Evolutionary conservation across 495 filamentous ascomycete species (phyloP), one percentile per base, ranked within the genome.

Genomic region (Hypomontagnella submonticulosa): DNA sequence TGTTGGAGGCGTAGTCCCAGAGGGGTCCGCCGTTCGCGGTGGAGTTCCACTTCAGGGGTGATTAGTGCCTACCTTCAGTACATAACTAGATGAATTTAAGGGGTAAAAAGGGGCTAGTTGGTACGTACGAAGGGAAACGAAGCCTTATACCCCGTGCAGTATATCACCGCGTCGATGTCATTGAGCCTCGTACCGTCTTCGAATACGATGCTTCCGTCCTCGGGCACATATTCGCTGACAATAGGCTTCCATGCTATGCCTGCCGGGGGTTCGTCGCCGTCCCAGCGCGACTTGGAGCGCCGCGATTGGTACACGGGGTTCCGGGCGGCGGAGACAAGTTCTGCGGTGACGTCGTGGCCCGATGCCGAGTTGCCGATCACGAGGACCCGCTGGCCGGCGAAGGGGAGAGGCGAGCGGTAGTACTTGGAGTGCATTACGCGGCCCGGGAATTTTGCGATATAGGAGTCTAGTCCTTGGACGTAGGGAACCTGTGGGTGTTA

Each of bases 281-380:
- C 81, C 79, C 79, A 84, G 3, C 75, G 72, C 4, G 77, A 79
- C 4, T 63, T 41, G 2, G 80, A 76, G 11, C 79, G 75, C 3
- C 79, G 71, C 4, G 82, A 84, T 55, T 80, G 77, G 61, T 77
- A 79, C 9, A 83, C 76, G 0, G 81, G 81, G 0, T 69, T 64
- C 0, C 62, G 41, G 1, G 76, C 79, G 8, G 67, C 52, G 6
- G 69, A 44, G 19, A 76, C 58, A 1, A 83, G 72, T 12, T 81
- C 76, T 3, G 69, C 52, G 1, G 76, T 73, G 2, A 84, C 42
- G 61, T 84, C 81, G 65, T 80, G 77, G 4, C 80, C 81, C 1
- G 80, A 83, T n/a, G 81, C 79, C 1, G 79, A 81, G 74, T 83
- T 83, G 38, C 81, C 80, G 44, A 84, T 77, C 0, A 82, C 44